Conservation (phyloP, 805 yeast species). For the Wickerhamiella dianesei region DNA sequence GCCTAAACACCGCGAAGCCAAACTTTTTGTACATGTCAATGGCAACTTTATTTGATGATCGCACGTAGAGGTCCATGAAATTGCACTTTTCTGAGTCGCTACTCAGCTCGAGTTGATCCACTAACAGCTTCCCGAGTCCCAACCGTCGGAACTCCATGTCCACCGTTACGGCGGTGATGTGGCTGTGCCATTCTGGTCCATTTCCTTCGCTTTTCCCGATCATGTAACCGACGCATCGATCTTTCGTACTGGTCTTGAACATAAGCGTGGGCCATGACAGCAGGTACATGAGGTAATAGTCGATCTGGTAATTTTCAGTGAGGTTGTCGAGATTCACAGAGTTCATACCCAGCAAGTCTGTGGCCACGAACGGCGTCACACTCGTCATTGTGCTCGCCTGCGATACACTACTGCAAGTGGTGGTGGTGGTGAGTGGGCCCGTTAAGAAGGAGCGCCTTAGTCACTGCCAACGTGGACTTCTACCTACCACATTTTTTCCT, state of each 20-base stretch:
- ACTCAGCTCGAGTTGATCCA: conserved; percentile 55
- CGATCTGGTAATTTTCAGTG: conserved; percentile 80
- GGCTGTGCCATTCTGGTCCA: conserved; percentile 84
- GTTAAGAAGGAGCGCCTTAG: background rate
- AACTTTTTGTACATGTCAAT: conserved; percentile 69
- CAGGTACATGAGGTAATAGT: conserved; percentile 73
- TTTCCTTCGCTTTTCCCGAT: conserved; percentile 94
- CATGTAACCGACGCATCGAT: conserved; percentile 35
- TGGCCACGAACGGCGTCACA: conserved; percentile 71
- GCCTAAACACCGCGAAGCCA: conserved; percentile 71
- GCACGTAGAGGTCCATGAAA: conserved; percentile 83
- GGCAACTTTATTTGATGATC: conserved; percentile 71
- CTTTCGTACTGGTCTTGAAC: conserved; percentile 50
- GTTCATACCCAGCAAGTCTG: conserved; percentile 63
- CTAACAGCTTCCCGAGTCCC: conserved; percentile 71
- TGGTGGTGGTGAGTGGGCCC: background rate
- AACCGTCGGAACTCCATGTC: conserved; percentile 69
- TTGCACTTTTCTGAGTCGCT: conserved; percentile 72
- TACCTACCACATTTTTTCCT: background rate
- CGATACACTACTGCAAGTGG: too few relatives aligned
- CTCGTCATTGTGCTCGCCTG: conserved; percentile 54
- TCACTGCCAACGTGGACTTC: background rate
- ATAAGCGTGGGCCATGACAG: conserved; percentile 79
- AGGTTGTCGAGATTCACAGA: conserved; percentile 73
- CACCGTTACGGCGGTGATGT: conserved; percentile 90